Conservation (phyloP, 2,329 filamentous ascomycete species). For the Trichophyton verrucosum region DNA sequence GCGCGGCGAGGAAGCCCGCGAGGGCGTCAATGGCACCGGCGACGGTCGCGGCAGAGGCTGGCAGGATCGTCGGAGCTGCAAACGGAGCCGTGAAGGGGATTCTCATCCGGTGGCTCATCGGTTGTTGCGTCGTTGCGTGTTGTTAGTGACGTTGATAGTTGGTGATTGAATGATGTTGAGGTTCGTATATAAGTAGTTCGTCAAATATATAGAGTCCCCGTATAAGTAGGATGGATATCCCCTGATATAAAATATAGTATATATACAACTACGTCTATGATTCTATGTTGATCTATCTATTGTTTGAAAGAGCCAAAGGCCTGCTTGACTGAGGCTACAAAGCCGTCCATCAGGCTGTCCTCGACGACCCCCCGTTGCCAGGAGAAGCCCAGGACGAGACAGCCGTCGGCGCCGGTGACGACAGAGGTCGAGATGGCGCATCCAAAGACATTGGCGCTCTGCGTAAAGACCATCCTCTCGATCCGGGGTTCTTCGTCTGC, state of each 20-base stretch:
- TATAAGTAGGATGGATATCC: neutral
- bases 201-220: no score
- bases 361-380: constrained; percentile 23
- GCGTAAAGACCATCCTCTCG: constrained; percentile 35
- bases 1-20: constrained; percentile 58
- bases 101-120: constrained; percentile 62
- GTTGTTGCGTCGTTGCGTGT: constrained; percentile 21
- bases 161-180: neutral
- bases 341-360: neutral
- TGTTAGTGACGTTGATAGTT: neutral
- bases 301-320: neutral
- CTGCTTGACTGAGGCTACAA: neutral
- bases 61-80: constrained; percentile 61
- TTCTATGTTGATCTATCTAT: no score
- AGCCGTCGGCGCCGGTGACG: constrained; percentile 35
- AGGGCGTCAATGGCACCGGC: constrained; percentile 67
- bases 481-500: constrained; percentile 18
- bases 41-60: constrained; percentile 55
- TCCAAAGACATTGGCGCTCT: constrained; percentile 30
- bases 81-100: constrained; percentile 85
- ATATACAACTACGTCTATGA: neutral
- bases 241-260: no score
- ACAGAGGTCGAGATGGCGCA: constrained; percentile 29
- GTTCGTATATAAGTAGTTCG: neutral
- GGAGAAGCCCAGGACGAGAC: constrained; percentile 28